A percentile compares a stretch with the other conserved stretches of the same genome.
These are phyloP conservation scores for Pelargonium nanum DNA, from an alignment of 345 rosid genomes.

Conservation along the genomic window DNA sequence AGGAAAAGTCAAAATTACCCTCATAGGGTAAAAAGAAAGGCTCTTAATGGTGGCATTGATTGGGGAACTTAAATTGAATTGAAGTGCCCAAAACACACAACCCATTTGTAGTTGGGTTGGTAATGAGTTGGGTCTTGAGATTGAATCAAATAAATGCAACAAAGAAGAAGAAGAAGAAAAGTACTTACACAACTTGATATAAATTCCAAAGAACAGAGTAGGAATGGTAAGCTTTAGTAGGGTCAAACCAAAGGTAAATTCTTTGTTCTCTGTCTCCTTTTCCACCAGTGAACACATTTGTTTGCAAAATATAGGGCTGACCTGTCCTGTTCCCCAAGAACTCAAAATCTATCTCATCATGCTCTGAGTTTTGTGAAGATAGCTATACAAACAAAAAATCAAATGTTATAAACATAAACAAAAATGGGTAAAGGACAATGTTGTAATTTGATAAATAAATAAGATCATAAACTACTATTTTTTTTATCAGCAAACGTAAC, in stretches of 20 bases:
- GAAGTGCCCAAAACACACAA: no score
- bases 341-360: conserved; percentile 90
- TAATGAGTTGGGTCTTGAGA: no score
- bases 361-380: conserved; percentile 69
- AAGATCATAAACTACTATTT: no score
- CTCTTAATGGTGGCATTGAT: no score
- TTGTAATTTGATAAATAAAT: no score
- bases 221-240: conserved; percentile 39
- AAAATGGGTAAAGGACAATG: no score
- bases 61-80: no score
- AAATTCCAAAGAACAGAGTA: conserved; percentile 75
- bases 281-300: conserved; percentile 77
- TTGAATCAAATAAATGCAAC: no score
- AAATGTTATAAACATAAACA: no score
- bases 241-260: conserved; percentile 80
- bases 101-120: no score
- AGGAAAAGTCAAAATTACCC: no score
- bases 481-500: background rate
- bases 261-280: conserved; percentile 73
- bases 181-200: conserved; percentile 55
- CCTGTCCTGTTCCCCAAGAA: conserved; percentile 83
- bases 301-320: conserved; percentile 70
- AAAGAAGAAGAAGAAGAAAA: background rate
- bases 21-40: no score
- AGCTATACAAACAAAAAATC: conserved; percentile 25